phyloP scores from a whole-genome alignment of 345 rosid genomes.

The Pseudoturritis turrita region DNA sequence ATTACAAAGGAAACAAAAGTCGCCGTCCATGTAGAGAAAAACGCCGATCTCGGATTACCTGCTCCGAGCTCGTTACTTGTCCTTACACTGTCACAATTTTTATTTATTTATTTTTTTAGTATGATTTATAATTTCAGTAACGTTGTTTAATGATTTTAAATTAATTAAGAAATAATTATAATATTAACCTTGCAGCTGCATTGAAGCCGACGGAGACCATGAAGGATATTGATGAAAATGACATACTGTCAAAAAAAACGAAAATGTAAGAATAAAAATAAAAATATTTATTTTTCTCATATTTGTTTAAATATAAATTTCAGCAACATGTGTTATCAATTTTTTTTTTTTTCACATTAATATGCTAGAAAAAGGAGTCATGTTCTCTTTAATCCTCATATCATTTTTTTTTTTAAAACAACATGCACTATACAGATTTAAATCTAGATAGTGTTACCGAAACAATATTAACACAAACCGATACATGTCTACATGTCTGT shows the following conservation, averaged over 20 bases:
- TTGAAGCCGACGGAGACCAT: slow-evolving; percentile 88
- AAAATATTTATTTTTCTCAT: too few species aligned
- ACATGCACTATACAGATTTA: too few species aligned
- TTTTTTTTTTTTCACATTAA: too few species aligned
- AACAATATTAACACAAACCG: too few species aligned
- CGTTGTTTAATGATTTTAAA: not conserved
- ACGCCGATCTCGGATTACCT: slow-evolving; percentile 52
- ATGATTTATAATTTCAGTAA: not conserved
- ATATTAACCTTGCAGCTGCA: slow-evolving; percentile 73
- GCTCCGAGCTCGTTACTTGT: slow-evolving; percentile 79
- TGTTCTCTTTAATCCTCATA: too few species aligned
- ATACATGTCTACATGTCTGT: too few species aligned
- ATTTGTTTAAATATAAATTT: too few species aligned
- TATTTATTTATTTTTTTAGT: not conserved
- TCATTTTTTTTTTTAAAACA: too few species aligned
- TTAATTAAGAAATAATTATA: not conserved
- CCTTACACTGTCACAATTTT: slow-evolving; percentile 42
- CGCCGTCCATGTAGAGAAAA: slow-evolving; percentile 46
- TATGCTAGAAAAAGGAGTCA: too few species aligned
- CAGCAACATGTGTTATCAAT: too few species aligned
- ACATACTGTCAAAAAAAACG: slow-evolving; percentile 47
- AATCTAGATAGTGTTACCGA: too few species aligned
- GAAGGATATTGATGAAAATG: slow-evolving; percentile 43
- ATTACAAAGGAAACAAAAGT: slow-evolving; percentile 39
- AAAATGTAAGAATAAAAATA: not conserved